Conservation (phyloP, 768 basidiomycete genomes). For the Mrakia frigida region DNA sequence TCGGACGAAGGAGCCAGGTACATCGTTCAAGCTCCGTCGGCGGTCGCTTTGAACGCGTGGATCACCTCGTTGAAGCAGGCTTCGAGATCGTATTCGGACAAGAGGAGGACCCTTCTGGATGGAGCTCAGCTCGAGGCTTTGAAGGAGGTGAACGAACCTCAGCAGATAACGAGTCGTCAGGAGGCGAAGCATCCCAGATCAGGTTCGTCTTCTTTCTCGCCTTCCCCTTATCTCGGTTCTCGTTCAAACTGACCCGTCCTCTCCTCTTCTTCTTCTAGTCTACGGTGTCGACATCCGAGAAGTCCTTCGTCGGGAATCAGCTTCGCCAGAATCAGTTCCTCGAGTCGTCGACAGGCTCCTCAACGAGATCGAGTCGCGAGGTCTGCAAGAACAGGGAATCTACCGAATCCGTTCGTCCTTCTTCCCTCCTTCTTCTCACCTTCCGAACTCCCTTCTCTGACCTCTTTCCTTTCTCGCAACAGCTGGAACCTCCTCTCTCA, state of each 20-base stretch:
- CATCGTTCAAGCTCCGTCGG: constrained; percentile 65
- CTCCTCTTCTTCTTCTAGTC: constrained; percentile 45
- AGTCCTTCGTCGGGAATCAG: constrained; percentile 52
- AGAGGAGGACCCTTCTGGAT: constrained; percentile 73
- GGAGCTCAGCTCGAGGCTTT: neutral
- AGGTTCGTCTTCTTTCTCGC: neutral
- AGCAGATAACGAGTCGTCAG: neutral
- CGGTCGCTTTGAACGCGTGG: constrained; percentile 70
- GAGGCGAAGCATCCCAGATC: neutral
- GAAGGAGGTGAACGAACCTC: constrained; percentile 11
- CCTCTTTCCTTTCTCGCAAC: neutral
- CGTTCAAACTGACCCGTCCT: neutral
- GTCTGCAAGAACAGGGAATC: constrained; percentile 74
- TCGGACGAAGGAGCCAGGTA: constrained; percentile 85
- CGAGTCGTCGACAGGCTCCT: constrained; percentile 56
- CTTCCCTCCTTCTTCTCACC: neutral
- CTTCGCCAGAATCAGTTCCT: constrained; percentile 48
- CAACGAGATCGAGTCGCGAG: constrained; percentile 65
- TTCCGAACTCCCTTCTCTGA: neutral
- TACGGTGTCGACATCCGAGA: constrained; percentile 73
- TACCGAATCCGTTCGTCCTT: constrained; percentile 49
- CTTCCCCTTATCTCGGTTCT: neutral
- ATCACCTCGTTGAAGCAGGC: constrained; percentile 66
- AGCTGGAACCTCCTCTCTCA: constrained; percentile 16
- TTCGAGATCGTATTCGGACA: constrained; percentile 66